Evolutionary conservation across 2,329 filamentous ascomycete species (phyloP), one percentile per base, ranked within the genome.

Genomic region (Rosellinia necatrix): DNA sequence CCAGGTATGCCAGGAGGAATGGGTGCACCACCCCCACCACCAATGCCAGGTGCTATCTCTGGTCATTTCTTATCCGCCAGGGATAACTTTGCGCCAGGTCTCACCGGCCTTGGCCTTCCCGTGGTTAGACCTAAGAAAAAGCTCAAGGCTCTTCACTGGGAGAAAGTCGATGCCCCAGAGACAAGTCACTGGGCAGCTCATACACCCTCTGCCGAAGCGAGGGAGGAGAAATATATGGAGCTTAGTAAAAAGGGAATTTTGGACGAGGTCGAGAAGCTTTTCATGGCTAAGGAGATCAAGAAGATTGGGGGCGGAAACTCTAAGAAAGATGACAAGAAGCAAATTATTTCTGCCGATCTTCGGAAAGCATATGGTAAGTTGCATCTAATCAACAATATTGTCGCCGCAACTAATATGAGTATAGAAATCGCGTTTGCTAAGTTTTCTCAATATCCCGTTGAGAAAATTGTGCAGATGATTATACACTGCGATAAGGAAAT

Each of bases 131-230:
- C 94, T 19, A 97, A 97, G 84, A 97, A 96, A 86, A 99, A 97
- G 81, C 91, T 99, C 74, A 99, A 99, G 85, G 93, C 93, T 56
- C 82, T 99, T 65, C 94, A 99, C 77, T 97, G 94, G 93, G 94
- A 99, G 76, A 97, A 97, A 79, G 91, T 99, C 51, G 94, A 99
- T 74, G 84, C 90, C 49, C 90, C 92, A 19, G 86, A 94, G 71
- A 89, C 91, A 47, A 97, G 93, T 50, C 90, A 97, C 66, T 97
- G 93, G 93, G 92, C 92, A 29, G 82, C 85, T 6, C 91, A 96
- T 72, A 85, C 90, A 25, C 89, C 91, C 4, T 96, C 91, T n/a
- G 84, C 87, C 4, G 88, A 96, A 71, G 90, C 89, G 59, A 91
- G 92, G 70, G 94, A 99, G 76, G 91, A 96, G 75, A 97, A 97